These are phyloP conservation scores for Talaromyces marneffei DNA, from an alignment of 2,329 filamentous ascomycete genomes.

Conservation along the genomic window DNA sequence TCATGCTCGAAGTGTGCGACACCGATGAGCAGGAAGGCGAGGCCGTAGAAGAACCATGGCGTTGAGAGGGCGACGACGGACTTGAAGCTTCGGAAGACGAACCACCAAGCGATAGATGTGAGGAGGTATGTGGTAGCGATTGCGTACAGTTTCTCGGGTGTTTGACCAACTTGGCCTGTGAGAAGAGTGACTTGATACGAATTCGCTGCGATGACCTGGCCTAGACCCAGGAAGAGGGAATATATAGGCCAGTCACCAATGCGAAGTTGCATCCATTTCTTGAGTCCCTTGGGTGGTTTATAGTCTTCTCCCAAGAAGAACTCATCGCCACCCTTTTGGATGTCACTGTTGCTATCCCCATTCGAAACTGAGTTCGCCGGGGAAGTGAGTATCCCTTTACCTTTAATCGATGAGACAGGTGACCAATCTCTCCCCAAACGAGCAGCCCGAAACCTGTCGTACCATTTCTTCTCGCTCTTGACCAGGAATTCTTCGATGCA, in stretches of 20 bases:
- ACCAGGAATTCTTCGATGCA: slow-evolving; percentile 62
- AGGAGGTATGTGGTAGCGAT: slow-evolving; percentile 56
- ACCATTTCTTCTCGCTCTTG: slow-evolving; percentile 64
- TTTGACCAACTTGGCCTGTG: slow-evolving; percentile 56
- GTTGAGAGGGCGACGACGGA: slow-evolving; percentile 54
- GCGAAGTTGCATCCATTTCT: slow-evolving; percentile 51
- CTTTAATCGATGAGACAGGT: slow-evolving; percentile 29
- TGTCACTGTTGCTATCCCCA: slow-evolving; percentile 33
- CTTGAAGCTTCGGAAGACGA: slow-evolving; percentile 53
- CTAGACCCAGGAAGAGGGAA: slow-evolving; percentile 55
- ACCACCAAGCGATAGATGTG: slow-evolving; percentile 58
- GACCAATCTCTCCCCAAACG: slow-evolving; percentile 50
- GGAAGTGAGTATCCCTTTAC: slow-evolving; percentile 28
- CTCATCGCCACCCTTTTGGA: slow-evolving; percentile 44
- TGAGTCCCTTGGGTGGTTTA: slow-evolving; percentile 51
- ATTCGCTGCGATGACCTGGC: slow-evolving; percentile 60
- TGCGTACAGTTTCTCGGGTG: slow-evolving; percentile 54
- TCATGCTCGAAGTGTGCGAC: slow-evolving; percentile 51
- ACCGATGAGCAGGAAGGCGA: slow-evolving; percentile 59
- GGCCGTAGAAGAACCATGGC: slow-evolving; percentile 59
- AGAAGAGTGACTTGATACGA: slow-evolving; percentile 65
- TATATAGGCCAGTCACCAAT: slow-evolving; percentile 62
- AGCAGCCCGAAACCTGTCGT: slow-evolving; percentile 52
- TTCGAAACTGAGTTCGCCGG: slow-evolving; percentile 39
- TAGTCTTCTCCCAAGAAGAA: slow-evolving; percentile 54